These are phyloP conservation scores for Brasenia schreberi DNA, from an alignment of 164 flowering plant genomes.

Conservation along the genomic window DNA sequence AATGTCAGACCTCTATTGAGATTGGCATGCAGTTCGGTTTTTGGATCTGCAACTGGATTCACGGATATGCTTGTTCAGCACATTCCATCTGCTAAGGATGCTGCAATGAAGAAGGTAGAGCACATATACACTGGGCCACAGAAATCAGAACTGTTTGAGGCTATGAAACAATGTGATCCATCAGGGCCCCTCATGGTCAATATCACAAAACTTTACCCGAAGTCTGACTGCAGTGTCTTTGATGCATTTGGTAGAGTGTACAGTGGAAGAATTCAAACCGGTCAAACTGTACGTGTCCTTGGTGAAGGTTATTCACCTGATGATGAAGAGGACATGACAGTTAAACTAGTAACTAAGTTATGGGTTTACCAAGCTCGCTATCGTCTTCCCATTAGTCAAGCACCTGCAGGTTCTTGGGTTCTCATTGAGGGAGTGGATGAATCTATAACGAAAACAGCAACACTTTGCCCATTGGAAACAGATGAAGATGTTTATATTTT, in stretches of 20 bases:
- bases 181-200: conserved; percentile 93
- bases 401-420: conserved; percentile 99
- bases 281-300: conserved; percentile 78
- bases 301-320: conserved; percentile 99
- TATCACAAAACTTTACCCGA: conserved; percentile 90
- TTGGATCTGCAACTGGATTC: conserved; percentile 79
- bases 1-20: conserved; percentile 91
- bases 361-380: conserved; percentile 98
- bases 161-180: conserved; percentile 82
- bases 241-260: conserved; percentile 99
- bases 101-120: conserved; percentile 71
- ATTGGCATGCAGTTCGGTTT: conserved; percentile 11
- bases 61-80: conserved; percentile 96
- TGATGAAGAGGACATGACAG: conserved; percentile 96
- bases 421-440: conserved; percentile 99
- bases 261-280: conserved; percentile 83
- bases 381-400: conserved; percentile 80
- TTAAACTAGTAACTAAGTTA: conserved; percentile 87
- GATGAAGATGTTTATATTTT: conserved; percentile 91
- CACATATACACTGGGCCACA: conserved; percentile 84
- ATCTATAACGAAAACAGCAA: conserved; percentile 97
- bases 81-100: conserved; percentile 86
- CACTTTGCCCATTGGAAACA: conserved; percentile 66
- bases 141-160: conserved; percentile 43
- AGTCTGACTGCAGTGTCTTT: conserved; percentile 95